A percentile compares a stretch with the other conserved stretches of the same genome.
These are phyloP conservation scores for Scenedesmus sp. DNA, from an alignment of 163 green algal genomes.

Conservation along the genomic window DNA sequence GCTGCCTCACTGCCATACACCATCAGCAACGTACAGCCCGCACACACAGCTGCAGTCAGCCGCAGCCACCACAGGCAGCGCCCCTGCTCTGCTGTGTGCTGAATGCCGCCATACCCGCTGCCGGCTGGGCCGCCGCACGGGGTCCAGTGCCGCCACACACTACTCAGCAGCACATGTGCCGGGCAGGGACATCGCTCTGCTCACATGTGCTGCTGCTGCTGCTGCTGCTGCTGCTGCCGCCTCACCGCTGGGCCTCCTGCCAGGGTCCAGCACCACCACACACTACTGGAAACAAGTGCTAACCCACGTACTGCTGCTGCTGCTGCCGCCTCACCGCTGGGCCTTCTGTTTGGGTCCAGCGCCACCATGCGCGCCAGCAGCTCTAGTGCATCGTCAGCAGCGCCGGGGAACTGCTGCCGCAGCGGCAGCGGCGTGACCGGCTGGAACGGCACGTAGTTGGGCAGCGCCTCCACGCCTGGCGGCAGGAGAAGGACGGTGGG, in stretches of 20 bases:
- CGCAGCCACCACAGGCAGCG: background rate
- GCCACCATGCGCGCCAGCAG: slow-evolving; percentile 82
- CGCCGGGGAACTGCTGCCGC: slow-evolving; percentile 72
- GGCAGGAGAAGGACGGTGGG: background rate
- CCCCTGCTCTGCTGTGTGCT: background rate
- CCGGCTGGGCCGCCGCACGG: too few species aligned
- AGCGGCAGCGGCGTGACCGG: slow-evolving; percentile 68
- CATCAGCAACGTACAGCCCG: too few species aligned
- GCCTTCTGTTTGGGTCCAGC: slow-evolving; percentile 78
- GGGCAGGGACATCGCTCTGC: too few species aligned
- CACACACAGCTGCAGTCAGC: background rate
- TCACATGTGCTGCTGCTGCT: too few species aligned
- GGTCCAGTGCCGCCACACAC: too few species aligned
- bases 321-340: slow-evolving; percentile 52
- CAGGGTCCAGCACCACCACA: background rate
- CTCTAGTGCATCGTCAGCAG: slow-evolving; percentile 83
- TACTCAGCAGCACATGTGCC: too few species aligned
- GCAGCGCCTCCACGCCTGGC: slow-evolving; percentile 71
- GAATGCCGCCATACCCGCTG: background rate
- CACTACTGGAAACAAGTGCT: background rate
- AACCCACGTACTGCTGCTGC: background rate
- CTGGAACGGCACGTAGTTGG: slow-evolving; percentile 85
- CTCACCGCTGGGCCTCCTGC: too few species aligned
- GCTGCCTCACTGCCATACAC: too few species aligned
- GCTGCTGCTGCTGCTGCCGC: too few species aligned